Evolutionary conservation across 2,329 filamentous ascomycete genomes (phyloP), one percentile per base, ranked within the genome.

Genomic region (Aspergillus hortae): DNA sequence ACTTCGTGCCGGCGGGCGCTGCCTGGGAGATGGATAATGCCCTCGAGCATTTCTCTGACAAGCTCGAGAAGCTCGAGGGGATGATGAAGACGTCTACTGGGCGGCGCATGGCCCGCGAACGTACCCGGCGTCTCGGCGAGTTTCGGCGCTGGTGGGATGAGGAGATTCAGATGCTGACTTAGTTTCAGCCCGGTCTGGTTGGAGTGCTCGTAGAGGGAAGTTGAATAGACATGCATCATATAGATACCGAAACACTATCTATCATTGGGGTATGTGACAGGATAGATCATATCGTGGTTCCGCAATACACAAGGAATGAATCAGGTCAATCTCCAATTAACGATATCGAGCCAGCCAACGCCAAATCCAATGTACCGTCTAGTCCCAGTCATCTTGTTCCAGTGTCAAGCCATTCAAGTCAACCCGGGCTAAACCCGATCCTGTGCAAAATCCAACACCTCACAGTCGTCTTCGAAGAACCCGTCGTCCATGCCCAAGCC

Each of bases 381-480:
- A 59, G 40, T 42, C 40, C 15, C 15, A 6, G 19, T 19, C 19
- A 23, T 21, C 19, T 19, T 12, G 53, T n/a, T 17, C 15, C 38
- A 38, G 7, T 30, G 10, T 30, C 27, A 30, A 30, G 9, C 7
- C 7, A 41, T 48, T 33, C 38, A 43, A 30, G 17, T 21, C 30
- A 27, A 14, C 21, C 7, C 19, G 17, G 21, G 27, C 9, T 62
- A 77, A 42, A 82, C 80, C 42, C 80, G 70, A 56, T 82, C 80
- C 47, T 76, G 73, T 12, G 90, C 89, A 80, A 94, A 95, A 73
- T 95, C 90, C 56, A 95, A 80, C 52, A 96, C 88, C 68, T 95
- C 90, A 61, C 89, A 94, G 66, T 95, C 91, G 67, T 96, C 90
- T 72, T 96, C 91, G 63, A 95, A 95, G 70, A 95, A 95, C 49